phyloP scores from a whole-genome alignment of 148 eudicot species.

The Mesembryanthemum crystallinum region DNA sequence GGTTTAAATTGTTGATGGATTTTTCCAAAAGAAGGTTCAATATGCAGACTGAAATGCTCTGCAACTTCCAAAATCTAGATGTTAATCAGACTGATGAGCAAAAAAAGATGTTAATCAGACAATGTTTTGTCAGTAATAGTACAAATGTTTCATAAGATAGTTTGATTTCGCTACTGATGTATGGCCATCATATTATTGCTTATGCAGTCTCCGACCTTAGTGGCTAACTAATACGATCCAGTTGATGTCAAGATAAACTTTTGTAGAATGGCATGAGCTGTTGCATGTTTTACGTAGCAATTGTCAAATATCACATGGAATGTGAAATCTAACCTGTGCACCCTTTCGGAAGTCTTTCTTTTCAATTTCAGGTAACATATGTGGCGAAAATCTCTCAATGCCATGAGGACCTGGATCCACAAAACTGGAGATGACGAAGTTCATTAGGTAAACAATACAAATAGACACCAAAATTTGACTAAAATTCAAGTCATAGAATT shows the following conservation, averaged over 20 bases:
- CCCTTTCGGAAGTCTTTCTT: constrained; percentile 84
- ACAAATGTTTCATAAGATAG: too few relatives aligned
- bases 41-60: neutral
- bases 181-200: neutral
- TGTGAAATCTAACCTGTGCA: constrained; percentile 62
- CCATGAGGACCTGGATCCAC: constrained; percentile 99
- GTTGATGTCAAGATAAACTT: neutral
- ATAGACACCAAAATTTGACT: neutral
- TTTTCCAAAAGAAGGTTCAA: too few relatives aligned
- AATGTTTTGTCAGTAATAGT: too few relatives aligned
- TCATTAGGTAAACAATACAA: constrained; percentile 2
- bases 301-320: neutral
- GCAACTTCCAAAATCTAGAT: neutral
- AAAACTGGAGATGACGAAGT: constrained; percentile 55
- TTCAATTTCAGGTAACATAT: constrained; percentile 91
- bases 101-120: neutral
- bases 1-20: too few relatives aligned
- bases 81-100: too few relatives aligned
- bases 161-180: neutral
- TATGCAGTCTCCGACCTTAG: neutral
- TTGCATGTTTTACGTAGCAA: neutral
- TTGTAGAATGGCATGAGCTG: neutral
- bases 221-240: neutral
- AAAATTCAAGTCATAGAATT: neutral
- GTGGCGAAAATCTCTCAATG: constrained; percentile 77